phyloP scores from a whole-genome alignment of 1,284 basidiomycete genomes.

The Erythrobasidium hasegawianum region DNA sequence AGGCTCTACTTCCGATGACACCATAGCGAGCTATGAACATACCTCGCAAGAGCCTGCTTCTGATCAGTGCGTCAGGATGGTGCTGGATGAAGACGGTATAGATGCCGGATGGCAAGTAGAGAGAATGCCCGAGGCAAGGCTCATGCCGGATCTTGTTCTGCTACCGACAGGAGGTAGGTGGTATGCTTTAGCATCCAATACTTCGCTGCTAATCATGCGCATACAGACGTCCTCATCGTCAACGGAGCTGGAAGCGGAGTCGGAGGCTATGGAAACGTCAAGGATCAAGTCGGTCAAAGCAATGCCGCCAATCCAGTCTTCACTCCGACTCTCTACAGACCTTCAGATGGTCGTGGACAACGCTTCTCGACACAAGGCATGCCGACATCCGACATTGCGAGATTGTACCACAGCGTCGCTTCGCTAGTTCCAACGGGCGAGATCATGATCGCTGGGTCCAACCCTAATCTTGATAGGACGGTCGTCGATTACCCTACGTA shows the following conservation, averaged over 20 bases:
- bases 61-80: constrained; percentile 66
- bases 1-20: constrained; percentile 66
- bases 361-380: constrained; percentile 62
- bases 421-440: constrained; percentile 53
- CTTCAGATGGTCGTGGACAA: constrained; percentile 57
- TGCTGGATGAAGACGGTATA: constrained; percentile 64
- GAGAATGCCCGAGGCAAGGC: constrained; percentile 64
- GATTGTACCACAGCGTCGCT: constrained; percentile 66
- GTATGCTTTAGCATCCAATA: too few species aligned
- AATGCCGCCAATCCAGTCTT: constrained; percentile 75
- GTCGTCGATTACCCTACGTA: constrained; percentile 15
- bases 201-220: neutral
- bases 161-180: constrained; percentile 63
- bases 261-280: constrained; percentile 77
- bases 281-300: constrained; percentile 63
- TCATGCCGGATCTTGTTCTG: constrained; percentile 70
- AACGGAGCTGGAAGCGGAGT: constrained; percentile 73
- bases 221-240: constrained; percentile 60
- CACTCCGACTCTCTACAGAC: constrained; percentile 69
- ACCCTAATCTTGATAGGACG: constrained; percentile 61
- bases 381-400: constrained; percentile 65
- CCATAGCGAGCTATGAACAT: constrained; percentile 58
- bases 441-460: constrained; percentile 74
- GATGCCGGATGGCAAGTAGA: constrained; percentile 67
- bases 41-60: constrained; percentile 68